Conservation (phyloP, 1,284 basidiomycete genomes). For the Pseudozyma sp. region DNA sequence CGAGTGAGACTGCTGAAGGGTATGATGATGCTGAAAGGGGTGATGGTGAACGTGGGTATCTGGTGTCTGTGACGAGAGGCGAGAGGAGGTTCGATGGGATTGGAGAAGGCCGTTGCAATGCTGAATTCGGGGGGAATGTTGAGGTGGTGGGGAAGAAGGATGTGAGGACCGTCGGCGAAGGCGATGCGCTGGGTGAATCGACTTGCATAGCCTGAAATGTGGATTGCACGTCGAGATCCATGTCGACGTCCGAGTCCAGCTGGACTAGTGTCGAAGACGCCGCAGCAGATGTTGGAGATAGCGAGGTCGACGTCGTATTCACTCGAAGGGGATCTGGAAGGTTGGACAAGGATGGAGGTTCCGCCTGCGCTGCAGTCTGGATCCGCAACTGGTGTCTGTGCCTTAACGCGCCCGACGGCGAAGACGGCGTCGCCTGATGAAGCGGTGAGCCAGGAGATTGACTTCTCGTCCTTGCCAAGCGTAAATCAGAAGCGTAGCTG, state of each 20-base stretch:
- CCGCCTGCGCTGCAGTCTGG: constrained; percentile 9
- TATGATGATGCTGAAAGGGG: constrained; percentile 1
- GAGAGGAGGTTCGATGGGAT: constrained; percentile 10
- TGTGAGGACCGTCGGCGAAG: constrained; percentile 1
- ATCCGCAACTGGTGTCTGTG: constrained; percentile 26
- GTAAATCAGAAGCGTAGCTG: constrained; percentile 27
- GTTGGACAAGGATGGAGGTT: background rate
- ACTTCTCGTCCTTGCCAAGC: constrained; percentile 15
- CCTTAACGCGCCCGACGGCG: constrained; percentile 10
- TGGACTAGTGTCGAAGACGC: background rate
- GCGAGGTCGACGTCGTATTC: background rate
- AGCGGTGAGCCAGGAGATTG: constrained; percentile 10
- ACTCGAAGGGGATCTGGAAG: background rate
- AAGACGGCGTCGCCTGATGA: constrained; percentile 5
- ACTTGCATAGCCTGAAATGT: constrained; percentile 45
- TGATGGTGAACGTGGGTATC: constrained; percentile 18
- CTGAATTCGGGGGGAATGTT: background rate
- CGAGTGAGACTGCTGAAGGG: background rate
- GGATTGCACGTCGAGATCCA: constrained; percentile 37
- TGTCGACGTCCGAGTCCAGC: constrained; percentile 9
- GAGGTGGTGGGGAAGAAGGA: constrained; percentile 8
- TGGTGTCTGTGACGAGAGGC: constrained; percentile 15
- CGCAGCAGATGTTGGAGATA: background rate
- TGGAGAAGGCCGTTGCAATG: constrained; percentile 6
- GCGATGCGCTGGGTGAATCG: constrained; percentile 29